Conservation (phyloP, 139 green algal species). For the Chlamydomonas incerta region DNA sequence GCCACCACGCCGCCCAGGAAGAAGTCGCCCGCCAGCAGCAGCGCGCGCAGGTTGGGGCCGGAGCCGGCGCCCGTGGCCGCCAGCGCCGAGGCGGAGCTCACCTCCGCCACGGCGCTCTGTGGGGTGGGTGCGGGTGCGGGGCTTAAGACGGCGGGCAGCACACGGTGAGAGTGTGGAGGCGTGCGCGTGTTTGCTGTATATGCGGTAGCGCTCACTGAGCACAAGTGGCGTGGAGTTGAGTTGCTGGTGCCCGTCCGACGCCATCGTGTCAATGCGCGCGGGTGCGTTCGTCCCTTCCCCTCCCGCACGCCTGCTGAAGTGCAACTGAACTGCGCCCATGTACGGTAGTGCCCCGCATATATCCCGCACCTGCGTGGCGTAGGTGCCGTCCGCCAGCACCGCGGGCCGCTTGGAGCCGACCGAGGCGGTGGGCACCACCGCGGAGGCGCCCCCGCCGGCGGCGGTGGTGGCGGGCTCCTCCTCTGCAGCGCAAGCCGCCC, state of each 20-base stretch:
- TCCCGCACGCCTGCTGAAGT: too few relatives aligned
- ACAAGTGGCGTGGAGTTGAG: too few relatives aligned
- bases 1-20: constrained; percentile 91
- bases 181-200: too few relatives aligned
- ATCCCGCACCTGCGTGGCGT: constrained; percentile 88
- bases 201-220: too few relatives aligned
- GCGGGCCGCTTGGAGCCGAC: constrained; percentile 78
- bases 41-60: constrained; percentile 69
- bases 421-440: constrained; percentile 8
- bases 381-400: constrained; percentile 97
- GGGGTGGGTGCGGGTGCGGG: too few relatives aligned
- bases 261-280: too few relatives aligned
- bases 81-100: neutral
- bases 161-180: too few relatives aligned
- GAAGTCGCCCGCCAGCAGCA: constrained; percentile 87
- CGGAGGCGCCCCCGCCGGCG: neutral
- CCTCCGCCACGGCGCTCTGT: constrained; percentile 51
- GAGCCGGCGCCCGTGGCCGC: neutral
- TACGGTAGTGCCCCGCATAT: too few relatives aligned
- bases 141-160: too few relatives aligned
- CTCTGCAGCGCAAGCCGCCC: constrained; percentile 19
- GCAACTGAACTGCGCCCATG: too few relatives aligned
- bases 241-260: too few relatives aligned
- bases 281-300: too few relatives aligned
- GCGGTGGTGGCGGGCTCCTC: neutral